Evolutionary conservation across 1,284 basidiomycete genomes (phyloP).

Genomic region (Lentinula novae-zelandiae): DNA sequence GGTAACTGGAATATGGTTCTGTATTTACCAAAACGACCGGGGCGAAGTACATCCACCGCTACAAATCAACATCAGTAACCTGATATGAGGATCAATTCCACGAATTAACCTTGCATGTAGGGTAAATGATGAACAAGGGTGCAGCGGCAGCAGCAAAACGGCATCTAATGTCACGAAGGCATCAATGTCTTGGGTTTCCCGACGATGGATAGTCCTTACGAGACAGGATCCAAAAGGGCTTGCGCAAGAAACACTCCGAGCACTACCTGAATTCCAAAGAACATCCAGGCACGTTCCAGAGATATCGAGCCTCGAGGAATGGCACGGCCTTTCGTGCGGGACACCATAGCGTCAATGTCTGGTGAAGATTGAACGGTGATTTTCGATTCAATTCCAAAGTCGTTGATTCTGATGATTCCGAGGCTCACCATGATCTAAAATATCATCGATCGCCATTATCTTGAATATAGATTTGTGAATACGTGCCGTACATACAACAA

Average conservation of each 20-base stretch:
- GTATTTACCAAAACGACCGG: constrained; percentile 27
- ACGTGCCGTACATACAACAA: not conserved
- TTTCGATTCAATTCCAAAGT: not conserved
- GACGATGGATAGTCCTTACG: constrained; percentile 17
- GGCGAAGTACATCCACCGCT: constrained; percentile 30
- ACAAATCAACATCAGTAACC: not conserved
- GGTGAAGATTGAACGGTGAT: no score
- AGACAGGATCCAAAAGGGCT: constrained; percentile 17
- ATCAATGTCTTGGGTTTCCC: not conserved
- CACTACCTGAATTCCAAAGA: constrained; percentile 24
- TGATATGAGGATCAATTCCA: not conserved
- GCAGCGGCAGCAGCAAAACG: constrained; percentile 24
- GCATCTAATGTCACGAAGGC: constrained; percentile 16
- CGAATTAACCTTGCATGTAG: constrained; percentile 26
- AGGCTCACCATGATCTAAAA: constrained; percentile 22
- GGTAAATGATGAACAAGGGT: constrained; percentile 29
- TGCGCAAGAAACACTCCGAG: constrained; percentile 22
- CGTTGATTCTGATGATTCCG: not conserved
- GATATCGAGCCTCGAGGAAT: constrained; percentile 28
- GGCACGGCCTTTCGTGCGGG: constrained; percentile 25
- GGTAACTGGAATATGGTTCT: not conserved
- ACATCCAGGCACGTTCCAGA: constrained; percentile 25
- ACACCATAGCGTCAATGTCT: constrained; percentile 26
- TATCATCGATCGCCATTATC: constrained; percentile 33
- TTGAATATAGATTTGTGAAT: constrained; percentile 8